Conservation (phyloP, 2,329 filamentous ascomycete genomes). For the Raffaelea ambrosiae region DNA sequence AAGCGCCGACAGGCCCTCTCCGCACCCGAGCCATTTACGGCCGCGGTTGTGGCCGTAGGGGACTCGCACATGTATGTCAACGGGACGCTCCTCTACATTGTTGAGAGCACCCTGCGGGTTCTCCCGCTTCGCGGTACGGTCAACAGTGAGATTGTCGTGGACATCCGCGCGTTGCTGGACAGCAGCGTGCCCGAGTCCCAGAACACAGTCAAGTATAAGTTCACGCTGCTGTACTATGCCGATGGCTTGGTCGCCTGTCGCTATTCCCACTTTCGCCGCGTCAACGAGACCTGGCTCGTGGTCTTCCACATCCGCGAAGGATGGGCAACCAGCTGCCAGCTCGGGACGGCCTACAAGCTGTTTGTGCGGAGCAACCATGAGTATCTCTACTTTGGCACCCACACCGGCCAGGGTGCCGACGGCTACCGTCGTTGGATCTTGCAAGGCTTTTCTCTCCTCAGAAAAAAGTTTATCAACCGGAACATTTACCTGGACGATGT, state of each 20-base stretch:
- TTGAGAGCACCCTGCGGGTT: constrained; percentile 42
- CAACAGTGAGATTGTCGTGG: constrained; percentile 44
- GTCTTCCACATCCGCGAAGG: constrained; percentile 33
- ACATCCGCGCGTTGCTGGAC: constrained; percentile 35
- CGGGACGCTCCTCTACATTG: constrained; percentile 57
- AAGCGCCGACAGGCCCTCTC: constrained; percentile 54
- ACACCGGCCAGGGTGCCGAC: constrained; percentile 41
- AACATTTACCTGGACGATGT: constrained; percentile 48
- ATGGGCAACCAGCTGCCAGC: constrained; percentile 30
- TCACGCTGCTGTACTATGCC: constrained; percentile 49
- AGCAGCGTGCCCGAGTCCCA: constrained; percentile 26
- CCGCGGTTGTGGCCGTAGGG: constrained; percentile 49
- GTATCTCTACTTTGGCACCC: constrained; percentile 59
- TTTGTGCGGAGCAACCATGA: constrained; percentile 58
- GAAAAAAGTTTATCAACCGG: constrained; percentile 12
- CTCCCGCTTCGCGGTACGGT: constrained; percentile 46
- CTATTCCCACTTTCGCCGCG: constrained; percentile 32
- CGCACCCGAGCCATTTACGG: constrained; percentile 52
- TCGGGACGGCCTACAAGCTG: constrained; percentile 43
- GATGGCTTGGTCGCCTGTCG: constrained; percentile 49
- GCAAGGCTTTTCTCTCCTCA: too few species aligned
- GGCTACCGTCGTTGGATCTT: constrained; percentile 57
- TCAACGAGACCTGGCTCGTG: constrained; percentile 40
- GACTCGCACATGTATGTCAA: constrained; percentile 41
- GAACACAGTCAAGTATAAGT: constrained; percentile 29